Percentiles rank a stretch among this genome's conserved stretches.
These are phyloP conservation scores for Ganoderma leucocontextum DNA, from an alignment of 1,284 basidiomycete species.

Conservation along the genomic window DNA sequence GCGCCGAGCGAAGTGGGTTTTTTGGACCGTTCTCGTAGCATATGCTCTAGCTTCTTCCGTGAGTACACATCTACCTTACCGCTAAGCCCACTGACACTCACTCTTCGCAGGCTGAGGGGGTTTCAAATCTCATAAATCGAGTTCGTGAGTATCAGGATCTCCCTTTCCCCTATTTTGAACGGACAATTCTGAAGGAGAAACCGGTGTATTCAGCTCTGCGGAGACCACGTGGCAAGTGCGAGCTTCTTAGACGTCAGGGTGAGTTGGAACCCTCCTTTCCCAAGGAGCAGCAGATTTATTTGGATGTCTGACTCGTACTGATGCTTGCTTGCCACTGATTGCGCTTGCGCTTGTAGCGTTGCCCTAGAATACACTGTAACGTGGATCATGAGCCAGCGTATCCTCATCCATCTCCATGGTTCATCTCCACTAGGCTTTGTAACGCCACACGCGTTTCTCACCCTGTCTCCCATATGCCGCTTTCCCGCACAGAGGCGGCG, in stretches of 20 bases:
- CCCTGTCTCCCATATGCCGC: background rate
- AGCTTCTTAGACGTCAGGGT: constrained; percentile 37
- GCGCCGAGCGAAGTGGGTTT: constrained; percentile 49
- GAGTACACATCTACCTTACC: constrained; percentile 36
- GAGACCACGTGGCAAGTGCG: constrained; percentile 11
- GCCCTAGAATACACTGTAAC: constrained; percentile 45
- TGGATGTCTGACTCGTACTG: background rate
- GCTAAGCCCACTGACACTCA: background rate
- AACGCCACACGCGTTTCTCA: too few relatives aligned
- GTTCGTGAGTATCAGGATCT: constrained; percentile 44
- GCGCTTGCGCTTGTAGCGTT: constrained; percentile 32
- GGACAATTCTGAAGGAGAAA: background rate
- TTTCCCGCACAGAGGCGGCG: constrained; percentile 33
- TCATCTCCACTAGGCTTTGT: constrained; percentile 12
- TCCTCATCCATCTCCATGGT: constrained; percentile 47
- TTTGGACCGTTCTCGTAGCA: constrained; percentile 45
- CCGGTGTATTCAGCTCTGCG: constrained; percentile 5
- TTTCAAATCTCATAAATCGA: constrained; percentile 54
- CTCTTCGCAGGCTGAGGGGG: constrained; percentile 54
- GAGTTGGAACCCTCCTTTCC: constrained; percentile 9
- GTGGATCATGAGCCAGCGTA: constrained; percentile 49
- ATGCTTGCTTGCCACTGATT: background rate
- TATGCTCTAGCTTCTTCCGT: constrained; percentile 51
- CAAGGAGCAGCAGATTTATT: background rate
- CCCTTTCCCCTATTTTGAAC: constrained; percentile 3